phyloP scores from a whole-genome alignment of 805 yeast species.

The Clavispora phyllophila region DNA sequence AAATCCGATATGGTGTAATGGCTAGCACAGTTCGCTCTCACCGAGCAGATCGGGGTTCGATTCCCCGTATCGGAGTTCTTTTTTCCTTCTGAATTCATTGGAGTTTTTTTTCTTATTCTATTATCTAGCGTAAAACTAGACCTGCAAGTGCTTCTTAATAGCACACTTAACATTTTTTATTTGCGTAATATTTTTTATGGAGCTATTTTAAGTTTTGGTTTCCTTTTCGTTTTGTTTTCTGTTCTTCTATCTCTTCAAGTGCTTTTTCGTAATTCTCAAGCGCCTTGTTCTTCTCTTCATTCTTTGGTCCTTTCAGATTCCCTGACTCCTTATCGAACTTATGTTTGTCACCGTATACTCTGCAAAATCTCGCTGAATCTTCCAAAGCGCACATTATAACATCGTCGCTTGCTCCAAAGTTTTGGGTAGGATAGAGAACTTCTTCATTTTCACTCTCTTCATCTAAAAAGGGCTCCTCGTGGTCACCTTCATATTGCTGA shows the following conservation, averaged over 20 bases:
- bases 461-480: background rate
- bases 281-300: background rate
- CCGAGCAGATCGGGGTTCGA: slow-evolving; percentile 21
- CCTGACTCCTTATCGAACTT: no score
- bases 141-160: no score
- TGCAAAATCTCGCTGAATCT: background rate
- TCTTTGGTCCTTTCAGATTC: no score
- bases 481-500: background rate
- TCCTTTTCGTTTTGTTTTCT: no score
- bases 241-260: background rate
- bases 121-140: no score
- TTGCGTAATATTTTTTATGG: background rate
- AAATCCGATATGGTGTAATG: slow-evolving; percentile 16
- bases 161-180: no score
- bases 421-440: background rate
- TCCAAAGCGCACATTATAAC: background rate
- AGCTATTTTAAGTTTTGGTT: no score
- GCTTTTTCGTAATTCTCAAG: background rate
- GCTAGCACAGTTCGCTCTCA: slow-evolving; percentile 19
- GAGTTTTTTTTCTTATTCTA: no score
- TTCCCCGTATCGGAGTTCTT: slow-evolving; percentile 16
- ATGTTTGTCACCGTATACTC: background rate
- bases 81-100: no score
- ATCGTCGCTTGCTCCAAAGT: background rate
- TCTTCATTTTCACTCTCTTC: background rate